Percentiles rank a stretch among this genome's conserved stretches.
Evolutionary conservation across 495 filamentous ascomycete genomes (phyloP).

Genomic region (Ramalina intermedia): DNA sequence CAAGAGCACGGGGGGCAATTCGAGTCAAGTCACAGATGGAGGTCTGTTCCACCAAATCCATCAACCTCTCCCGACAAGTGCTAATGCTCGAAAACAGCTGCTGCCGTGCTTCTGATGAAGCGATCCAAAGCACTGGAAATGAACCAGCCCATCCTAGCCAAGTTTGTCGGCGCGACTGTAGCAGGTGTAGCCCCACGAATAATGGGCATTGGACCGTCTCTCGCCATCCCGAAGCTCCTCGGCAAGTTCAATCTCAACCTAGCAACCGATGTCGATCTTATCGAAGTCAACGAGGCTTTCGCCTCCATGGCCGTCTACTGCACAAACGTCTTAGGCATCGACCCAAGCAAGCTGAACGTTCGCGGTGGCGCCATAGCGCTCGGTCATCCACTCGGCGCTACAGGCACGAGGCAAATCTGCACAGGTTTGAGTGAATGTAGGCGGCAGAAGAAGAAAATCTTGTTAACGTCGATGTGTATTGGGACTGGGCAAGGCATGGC

Average conservation of each 20-base stretch:
- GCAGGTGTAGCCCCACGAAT: slow-evolving; percentile 80
- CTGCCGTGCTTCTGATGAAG: slow-evolving; percentile 85
- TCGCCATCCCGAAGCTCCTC: slow-evolving; percentile 90
- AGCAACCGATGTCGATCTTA: slow-evolving; percentile 63
- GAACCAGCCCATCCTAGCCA: slow-evolving; percentile 82
- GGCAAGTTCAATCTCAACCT: slow-evolving; percentile 64
- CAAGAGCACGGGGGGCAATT: slow-evolving; percentile 85
- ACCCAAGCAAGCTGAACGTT: slow-evolving; percentile 77
- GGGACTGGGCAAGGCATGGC: slow-evolving; percentile 78
- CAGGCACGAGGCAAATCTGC: slow-evolving; percentile 66
- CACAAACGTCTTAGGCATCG: slow-evolving; percentile 57
- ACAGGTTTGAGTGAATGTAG: slow-evolving; percentile 73
- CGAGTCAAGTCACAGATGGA: slow-evolving; percentile 89
- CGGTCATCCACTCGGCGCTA: slow-evolving; percentile 71
- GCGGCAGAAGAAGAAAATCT: slow-evolving; percentile 64
- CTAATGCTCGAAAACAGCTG: slow-evolving; percentile 32
- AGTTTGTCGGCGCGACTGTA: slow-evolving; percentile 85
- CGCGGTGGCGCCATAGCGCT: slow-evolving; percentile 69
- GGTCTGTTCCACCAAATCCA: slow-evolving; percentile 23
- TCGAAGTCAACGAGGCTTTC: slow-evolving; percentile 96
- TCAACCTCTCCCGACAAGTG: not conserved
- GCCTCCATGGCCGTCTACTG: slow-evolving; percentile 97
- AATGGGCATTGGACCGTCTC: slow-evolving; percentile 92
- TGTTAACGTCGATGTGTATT: slow-evolving; percentile 81
- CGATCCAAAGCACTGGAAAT: slow-evolving; percentile 76